Evolutionary conservation across 1,139 yeast species (phyloP).

Genomic region (Scheffersomyces illinoinensis): DNA sequence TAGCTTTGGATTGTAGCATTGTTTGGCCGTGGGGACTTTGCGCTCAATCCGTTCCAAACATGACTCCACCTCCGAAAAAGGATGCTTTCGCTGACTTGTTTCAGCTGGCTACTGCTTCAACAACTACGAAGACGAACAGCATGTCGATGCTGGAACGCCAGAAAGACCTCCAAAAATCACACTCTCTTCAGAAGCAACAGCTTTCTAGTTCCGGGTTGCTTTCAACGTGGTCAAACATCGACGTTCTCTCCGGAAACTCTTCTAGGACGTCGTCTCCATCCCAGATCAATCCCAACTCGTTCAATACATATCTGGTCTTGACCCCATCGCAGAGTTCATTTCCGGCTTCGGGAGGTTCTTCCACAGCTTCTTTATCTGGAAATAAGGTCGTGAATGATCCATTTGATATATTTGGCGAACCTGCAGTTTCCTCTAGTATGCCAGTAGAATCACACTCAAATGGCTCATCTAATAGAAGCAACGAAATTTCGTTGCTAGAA

Average conservation of each 20-base stretch:
- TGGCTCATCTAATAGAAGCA: constrained; percentile 19
- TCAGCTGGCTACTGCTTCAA: constrained; percentile 30
- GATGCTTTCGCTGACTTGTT: constrained; percentile 52
- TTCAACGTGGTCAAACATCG: constrained; percentile 22
- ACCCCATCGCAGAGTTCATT: neutral
- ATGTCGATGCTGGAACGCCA: constrained; percentile 20
- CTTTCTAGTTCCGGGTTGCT: neutral
- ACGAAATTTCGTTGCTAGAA: constrained; percentile 29
- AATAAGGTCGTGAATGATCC: constrained; percentile 5
- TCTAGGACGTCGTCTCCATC: constrained; percentile 5
- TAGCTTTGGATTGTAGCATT: neutral
- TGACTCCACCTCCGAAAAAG: constrained; percentile 37
- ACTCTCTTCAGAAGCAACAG: constrained; percentile 12
- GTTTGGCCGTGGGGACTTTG: neutral
- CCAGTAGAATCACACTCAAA: neutral
- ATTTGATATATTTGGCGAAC: constrained; percentile 7
- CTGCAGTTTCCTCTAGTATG: neutral
- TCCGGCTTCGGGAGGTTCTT: neutral
- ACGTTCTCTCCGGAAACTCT: constrained; percentile 6
- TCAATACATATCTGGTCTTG: neutral
- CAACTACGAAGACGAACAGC: constrained; percentile 9
- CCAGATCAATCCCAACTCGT: neutral
- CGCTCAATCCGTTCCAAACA: neutral
- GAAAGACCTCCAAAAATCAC: constrained; percentile 4
- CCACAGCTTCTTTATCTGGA: neutral